Evolutionary conservation across 225 moss, liverwort and hornwort species (phyloP).

Genomic region (Polytrichum formosum): DNA sequence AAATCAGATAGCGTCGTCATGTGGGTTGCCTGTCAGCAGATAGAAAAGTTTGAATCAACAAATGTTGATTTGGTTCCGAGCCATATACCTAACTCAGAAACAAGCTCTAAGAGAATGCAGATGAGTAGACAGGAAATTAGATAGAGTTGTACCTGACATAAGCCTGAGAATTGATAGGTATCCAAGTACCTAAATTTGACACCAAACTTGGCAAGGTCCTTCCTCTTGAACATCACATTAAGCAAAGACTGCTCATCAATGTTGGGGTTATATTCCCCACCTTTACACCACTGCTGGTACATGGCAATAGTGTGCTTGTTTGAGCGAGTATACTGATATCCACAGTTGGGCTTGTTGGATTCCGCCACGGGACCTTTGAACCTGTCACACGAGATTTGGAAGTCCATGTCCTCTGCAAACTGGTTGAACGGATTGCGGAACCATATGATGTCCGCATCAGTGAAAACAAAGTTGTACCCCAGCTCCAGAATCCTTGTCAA

Average conservation of each 20-base stretch:
- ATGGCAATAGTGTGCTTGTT: constrained; percentile 43
- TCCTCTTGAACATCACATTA: constrained; percentile 34
- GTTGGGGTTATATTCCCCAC: constrained; percentile 23
- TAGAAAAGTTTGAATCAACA: not conserved
- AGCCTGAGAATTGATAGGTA: constrained; percentile 49
- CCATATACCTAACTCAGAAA: not conserved
- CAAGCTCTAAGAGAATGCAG: not conserved
- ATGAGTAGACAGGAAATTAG: not conserved
- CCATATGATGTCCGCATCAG: constrained; percentile 74
- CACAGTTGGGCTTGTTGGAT: constrained; percentile 48
- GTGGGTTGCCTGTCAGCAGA: not conserved
- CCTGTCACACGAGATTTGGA: constrained; percentile 61
- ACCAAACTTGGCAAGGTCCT: constrained; percentile 21
- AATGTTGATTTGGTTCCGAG: not conserved
- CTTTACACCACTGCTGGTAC: constrained; percentile 50
- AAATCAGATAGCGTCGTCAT: not conserved
- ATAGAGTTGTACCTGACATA: constrained; percentile 43
- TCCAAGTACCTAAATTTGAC: constrained; percentile 51
- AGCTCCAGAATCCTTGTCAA: constrained; percentile 50
- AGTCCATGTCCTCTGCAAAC: constrained; percentile 43
- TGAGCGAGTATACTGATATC: constrained; percentile 51
- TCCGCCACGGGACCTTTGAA: constrained; percentile 40
- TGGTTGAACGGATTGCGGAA: constrained; percentile 62
- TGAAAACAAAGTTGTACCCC: constrained; percentile 58
- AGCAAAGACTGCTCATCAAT: constrained; percentile 63